Conservation (phyloP, 129 eudicot species). For the Pulicaria dysenterica region DNA sequence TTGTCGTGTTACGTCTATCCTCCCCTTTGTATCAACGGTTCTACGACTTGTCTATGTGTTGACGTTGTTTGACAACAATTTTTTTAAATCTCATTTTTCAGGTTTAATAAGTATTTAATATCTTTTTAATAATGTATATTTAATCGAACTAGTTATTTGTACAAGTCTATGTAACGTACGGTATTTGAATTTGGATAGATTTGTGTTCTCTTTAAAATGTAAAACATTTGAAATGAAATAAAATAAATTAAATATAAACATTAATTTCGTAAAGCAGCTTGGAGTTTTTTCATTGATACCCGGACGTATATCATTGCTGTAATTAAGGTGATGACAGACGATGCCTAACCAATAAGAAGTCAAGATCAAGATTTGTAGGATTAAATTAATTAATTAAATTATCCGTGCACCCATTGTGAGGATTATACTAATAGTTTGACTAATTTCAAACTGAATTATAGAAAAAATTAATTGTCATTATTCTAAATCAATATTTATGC, state of each 20-base stretch:
- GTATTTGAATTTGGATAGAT: too few species aligned
- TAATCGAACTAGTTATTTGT: too few species aligned
- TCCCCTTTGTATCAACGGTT: too few species aligned
- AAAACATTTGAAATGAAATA: not conserved
- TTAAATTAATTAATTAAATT: not conserved
- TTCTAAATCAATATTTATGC: not conserved
- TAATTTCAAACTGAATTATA: constrained; percentile 26
- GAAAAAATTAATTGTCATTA: not conserved
- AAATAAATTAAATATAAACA: not conserved
- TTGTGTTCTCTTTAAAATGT: too few species aligned
- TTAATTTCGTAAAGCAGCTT: not conserved
- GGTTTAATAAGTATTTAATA: too few species aligned
- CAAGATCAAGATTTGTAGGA: constrained; percentile 40
- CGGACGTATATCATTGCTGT: constrained; percentile 35
- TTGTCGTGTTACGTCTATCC: too few species aligned
- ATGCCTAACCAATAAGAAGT: constrained; percentile 23
- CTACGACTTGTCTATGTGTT: too few species aligned
- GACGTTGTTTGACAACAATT: too few species aligned
- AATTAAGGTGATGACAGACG: constrained; percentile 36
- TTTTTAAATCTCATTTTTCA: too few species aligned
- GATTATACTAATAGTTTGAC: constrained; percentile 28
- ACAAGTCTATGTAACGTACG: too few species aligned
- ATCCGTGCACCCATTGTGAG: constrained; percentile 19
- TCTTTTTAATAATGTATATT: too few species aligned
- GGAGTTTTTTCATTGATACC: not conserved